Base-by-base conservation (phyloP, 1,139 yeast genomes). In the Saccharomyces hybrid region DNA sequence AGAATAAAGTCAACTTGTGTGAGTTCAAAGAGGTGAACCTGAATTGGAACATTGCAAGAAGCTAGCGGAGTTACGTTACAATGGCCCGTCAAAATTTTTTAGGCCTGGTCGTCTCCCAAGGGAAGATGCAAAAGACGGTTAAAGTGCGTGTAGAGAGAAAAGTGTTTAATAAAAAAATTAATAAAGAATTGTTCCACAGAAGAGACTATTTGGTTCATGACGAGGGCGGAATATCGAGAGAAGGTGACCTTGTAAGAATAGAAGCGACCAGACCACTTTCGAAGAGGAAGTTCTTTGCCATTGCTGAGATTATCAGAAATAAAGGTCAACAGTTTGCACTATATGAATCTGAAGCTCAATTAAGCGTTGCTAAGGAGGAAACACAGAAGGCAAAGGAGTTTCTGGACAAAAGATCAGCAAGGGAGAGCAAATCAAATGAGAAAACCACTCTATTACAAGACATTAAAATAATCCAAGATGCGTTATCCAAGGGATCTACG, bases 201-300 rank as follows among this genome's bases (percentile, higher is more conserved):
- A 88, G 87, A 66, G 96, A 89, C 68, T 90, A 82, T 70, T 75
- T 91, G 60, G 97, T 89, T 25, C 99, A 93, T 71, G 99, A 93
- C 70, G 97, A 93, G 75, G 91, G 88, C 48, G 84, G 88, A 67
- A 78, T 89, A 53, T 88, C 97, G 64, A 86, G 91, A 67, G 97
- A 90, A 71, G 99, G 99, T 51, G 99, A 93, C 73, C 77, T 93
- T 59, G 99, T 93, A 9, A 82, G 98, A 72, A 89, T 93, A 57
- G 96, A 91, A 72, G 82, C 91, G 54, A 87, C 91, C 48, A 86
- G 97, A 57, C 96, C 96, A 49, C 74, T 90, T 28, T 85, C 96
- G 8, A 80, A 93, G 34, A 78, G 86, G 59, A 93, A 93, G 72
- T 81, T 80, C 56, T 93, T 93, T 75, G 93, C 97, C n/a, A 83